Evolutionary conservation across 106 monocot species (phyloP).

Genomic region (Hemerocallis citrina): DNA sequence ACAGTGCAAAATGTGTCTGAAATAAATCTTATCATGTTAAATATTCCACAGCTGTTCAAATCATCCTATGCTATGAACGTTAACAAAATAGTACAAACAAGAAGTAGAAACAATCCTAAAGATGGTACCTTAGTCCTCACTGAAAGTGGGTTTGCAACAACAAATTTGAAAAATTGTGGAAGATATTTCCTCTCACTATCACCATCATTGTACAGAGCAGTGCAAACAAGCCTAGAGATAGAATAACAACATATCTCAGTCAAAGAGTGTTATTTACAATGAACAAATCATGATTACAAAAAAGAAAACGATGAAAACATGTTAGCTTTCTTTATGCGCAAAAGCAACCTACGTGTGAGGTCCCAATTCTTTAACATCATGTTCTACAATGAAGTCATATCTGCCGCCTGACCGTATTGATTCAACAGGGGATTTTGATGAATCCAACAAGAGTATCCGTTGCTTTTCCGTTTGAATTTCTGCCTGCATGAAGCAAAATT

Average conservation of each 20-base stretch:
- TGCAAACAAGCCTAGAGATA: constrained; percentile 86
- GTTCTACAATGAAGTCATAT: constrained; percentile 97
- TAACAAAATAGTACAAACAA: no score
- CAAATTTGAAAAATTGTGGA: constrained; percentile 96
- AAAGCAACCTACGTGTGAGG: constrained; percentile 75
- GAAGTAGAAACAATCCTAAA: no score
- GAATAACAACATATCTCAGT: constrained; percentile 9
- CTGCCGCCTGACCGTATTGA: constrained; percentile 89
- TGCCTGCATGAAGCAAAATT: constrained; percentile 46
- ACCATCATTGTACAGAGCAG: constrained; percentile 91
- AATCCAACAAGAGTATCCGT: constrained; percentile 64
- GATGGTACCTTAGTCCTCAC: constrained; percentile 86
- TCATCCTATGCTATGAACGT: background rate
- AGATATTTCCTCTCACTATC: constrained; percentile 96
- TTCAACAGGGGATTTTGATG: constrained; percentile 84
- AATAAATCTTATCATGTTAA: background rate
- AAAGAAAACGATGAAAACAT: background rate
- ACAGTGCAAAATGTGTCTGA: background rate
- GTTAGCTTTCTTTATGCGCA: background rate
- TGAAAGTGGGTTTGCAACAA: constrained; percentile 87
- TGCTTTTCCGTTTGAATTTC: constrained; percentile 97
- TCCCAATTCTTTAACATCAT: constrained; percentile 97
- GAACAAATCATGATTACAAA: constrained; percentile 3
- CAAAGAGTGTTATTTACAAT: no score
- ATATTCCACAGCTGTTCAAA: background rate